These are phyloP conservation scores for Eucalyptus erythrocorys DNA, from an alignment of 345 rosid species.

Conservation along the genomic window DNA sequence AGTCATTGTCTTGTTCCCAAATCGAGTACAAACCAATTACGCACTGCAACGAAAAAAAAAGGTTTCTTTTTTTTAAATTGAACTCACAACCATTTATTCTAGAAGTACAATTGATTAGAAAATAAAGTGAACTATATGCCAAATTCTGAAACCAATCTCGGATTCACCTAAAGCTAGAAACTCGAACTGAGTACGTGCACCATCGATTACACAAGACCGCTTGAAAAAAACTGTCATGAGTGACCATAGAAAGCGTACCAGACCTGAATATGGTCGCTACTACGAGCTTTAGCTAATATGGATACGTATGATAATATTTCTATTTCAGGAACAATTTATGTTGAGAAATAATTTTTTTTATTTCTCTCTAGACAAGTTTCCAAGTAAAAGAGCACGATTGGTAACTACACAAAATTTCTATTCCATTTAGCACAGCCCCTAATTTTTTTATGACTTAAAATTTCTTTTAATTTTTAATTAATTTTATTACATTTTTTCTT, in stretches of 20 bases:
- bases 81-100: neutral
- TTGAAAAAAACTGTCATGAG: neutral
- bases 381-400: fast-evolving
- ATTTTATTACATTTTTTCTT: too few species aligned
- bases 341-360: too few species aligned
- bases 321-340: fast-evolving
- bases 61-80: too few species aligned
- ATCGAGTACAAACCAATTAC: neutral
- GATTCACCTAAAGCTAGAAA: neutral
- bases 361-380: too few species aligned
- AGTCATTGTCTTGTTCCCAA: neutral
- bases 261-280: neutral
- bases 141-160: neutral
- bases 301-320: neutral
- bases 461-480: too few species aligned
- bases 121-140: neutral
- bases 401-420: fast-evolving
- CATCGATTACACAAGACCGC: neutral
- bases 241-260: neutral
- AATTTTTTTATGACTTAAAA: too few species aligned
- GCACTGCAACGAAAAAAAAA: neutral
- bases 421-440: fast-evolving
- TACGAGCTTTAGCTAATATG: neutral
- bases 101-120: neutral
- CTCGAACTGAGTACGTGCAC: neutral